Percentiles rank a stretch among this genome's conserved stretches.
phyloP scores from a whole-genome alignment of 2,329 filamentous ascomycete genomes.

The Penicillium occitanis region DNA sequence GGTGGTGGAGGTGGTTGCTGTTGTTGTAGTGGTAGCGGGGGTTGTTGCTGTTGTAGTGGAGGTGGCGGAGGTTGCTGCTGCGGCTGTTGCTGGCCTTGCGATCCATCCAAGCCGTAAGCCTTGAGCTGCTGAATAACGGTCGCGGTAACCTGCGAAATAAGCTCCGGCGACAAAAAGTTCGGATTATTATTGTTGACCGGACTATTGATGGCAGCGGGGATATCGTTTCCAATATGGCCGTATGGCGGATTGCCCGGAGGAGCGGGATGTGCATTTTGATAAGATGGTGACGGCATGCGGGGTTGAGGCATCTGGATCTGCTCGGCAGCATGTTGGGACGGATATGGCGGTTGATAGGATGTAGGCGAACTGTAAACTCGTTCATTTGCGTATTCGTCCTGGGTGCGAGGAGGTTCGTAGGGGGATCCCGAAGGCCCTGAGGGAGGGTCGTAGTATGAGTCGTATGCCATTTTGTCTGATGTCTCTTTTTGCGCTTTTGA shows the following conservation, averaged over 20 bases:
- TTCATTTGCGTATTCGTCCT: conserved; percentile 20
- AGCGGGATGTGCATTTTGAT: conserved; percentile 23
- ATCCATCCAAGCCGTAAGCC: conserved; percentile 42
- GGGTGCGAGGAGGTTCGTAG: conserved; percentile 28
- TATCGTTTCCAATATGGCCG: conserved; percentile 5
- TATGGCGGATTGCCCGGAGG: conserved; percentile 25
- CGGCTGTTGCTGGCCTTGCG: conserved; percentile 28
- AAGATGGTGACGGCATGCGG: conserved; percentile 29
- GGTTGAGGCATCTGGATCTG: conserved; percentile 40
- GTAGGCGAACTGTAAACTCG: conserved; percentile 16
- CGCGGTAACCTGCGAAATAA: conserved; percentile 62
- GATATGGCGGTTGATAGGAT: conserved; percentile 35
- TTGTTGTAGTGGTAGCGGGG: conserved; percentile 26
- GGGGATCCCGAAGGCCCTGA: conserved; percentile 24
- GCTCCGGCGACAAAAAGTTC: conserved; percentile 57
- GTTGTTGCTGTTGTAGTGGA: conserved; percentile 29
- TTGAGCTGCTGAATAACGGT: conserved; percentile 60
- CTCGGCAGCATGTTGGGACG: conserved; percentile 33
- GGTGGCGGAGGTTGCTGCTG: conserved; percentile 33
- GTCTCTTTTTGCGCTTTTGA: not conserved
- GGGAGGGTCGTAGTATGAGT: conserved; percentile 16
- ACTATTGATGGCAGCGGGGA: not conserved
- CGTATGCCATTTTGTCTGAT: conserved; percentile 12
- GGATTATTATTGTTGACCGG: conserved; percentile 45
- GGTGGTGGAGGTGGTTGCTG: conserved; percentile 27